These are phyloP conservation scores for Fraxinus pennsylvanica DNA, from an alignment of 257 asterid species.

Conservation along the genomic window DNA sequence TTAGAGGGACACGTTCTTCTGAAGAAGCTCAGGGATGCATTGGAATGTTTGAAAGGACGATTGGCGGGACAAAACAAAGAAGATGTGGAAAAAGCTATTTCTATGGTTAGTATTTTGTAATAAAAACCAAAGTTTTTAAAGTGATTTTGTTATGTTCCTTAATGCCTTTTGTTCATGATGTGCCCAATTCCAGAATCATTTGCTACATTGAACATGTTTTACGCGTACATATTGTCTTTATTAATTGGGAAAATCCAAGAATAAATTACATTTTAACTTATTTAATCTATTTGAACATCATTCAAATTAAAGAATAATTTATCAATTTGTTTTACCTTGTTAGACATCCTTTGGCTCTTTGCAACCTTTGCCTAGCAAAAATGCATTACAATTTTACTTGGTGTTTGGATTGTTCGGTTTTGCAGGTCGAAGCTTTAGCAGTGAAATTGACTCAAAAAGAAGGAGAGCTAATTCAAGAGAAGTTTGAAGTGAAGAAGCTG, in stretches of 20 bases:
- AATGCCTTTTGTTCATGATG: not conserved
- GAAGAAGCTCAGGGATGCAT: constrained; percentile 96
- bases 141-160: not conserved
- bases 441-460: constrained; percentile 84
- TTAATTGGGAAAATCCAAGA: not conserved
- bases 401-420: constrained; percentile 1
- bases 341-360: not conserved
- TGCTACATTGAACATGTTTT: not conserved
- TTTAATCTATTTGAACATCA: not conserved
- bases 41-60: constrained; percentile 84
- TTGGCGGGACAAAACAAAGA: constrained; percentile 80
- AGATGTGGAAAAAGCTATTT: constrained; percentile 87
- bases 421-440: constrained; percentile 97
- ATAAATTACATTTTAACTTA: not conserved
- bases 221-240: not conserved
- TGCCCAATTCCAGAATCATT: not conserved
- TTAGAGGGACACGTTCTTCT: constrained; percentile 95
- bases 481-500: constrained; percentile 90
- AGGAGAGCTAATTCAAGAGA: constrained; percentile 88
- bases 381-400: not conserved
- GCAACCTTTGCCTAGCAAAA: not conserved
- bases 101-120: constrained; percentile 61
- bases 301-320: not conserved
- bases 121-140: not conserved
- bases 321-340: not conserved